Evolutionary conservation across 495 filamentous ascomycete species (phyloP), one percentile per base, ranked within the genome.

Genomic region (Xylaria longipes): DNA sequence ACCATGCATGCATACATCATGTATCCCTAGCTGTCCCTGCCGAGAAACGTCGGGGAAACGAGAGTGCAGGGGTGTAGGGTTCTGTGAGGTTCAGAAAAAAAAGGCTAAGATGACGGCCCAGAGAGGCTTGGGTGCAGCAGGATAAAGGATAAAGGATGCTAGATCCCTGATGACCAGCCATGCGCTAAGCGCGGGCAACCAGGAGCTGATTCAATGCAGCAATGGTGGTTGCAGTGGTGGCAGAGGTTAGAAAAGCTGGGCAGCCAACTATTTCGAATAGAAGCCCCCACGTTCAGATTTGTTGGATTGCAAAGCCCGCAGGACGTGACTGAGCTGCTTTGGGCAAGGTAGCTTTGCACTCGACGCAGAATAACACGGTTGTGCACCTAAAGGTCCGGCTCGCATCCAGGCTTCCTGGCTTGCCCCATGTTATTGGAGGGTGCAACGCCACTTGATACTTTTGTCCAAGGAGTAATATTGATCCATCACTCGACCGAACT

Each of bases 11-110:
- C 57, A 57, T 29, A 29, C 29, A 58, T 66, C 29, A 66, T 69
- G 57, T 27, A 60, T 71, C 69, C 61, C 46, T 39, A 65, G 50
- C 52, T 58, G 20, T 48, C 69, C 69, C 69, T 71, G 69, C 69
- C 69, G 69, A 71, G 69, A 71, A 71, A 71, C 29, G 61, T 48
- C 61, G 46, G 41, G 62, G 25, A 27, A 45, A n/a, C 27, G 20
- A 56, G 41, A 52, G 45, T 69, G 56, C 68, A 62, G 68, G 68
- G 57, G n/a, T 43, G 12, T 31, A 50, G 65, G 50, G 11, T 52
- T 17, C 29, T n/a, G 39, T 22, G 56, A 70, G n/a, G 68, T 52
- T 20, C 11, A 29, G 45, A 35, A n/a, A 33, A 58, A n/a, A 31
- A 46, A 17, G 41, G 41, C 27, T 29, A 37, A 22, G 25, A 37